phyloP scores from a whole-genome alignment of 306 rosid species.

The Myrica gale region DNA sequence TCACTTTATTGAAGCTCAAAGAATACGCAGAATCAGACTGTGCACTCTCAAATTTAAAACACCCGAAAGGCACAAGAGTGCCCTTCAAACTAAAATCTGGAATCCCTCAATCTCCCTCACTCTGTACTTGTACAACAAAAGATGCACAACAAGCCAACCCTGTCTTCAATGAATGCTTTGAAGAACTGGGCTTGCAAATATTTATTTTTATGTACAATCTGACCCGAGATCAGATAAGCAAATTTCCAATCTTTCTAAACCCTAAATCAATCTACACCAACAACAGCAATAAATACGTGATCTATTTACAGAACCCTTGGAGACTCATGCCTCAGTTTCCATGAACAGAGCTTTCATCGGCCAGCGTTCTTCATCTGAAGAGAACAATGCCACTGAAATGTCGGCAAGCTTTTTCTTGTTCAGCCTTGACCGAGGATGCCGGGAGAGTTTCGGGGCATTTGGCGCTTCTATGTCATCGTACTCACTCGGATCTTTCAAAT shows the following conservation, averaged over 20 bases:
- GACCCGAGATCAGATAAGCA: conserved; percentile 14
- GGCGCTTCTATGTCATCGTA: conserved; percentile 55
- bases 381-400: conserved; percentile 48
- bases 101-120: conserved; percentile 27
- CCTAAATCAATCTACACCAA: conserved; percentile 24
- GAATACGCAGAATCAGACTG: conserved; percentile 24
- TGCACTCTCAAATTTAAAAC: conserved; percentile 34
- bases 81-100: conserved; percentile 48
- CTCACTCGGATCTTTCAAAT: conserved; percentile 25
- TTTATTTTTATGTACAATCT: conserved; percentile 32
- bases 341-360: conserved; percentile 17
- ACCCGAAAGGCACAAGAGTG: conserved; percentile 38
- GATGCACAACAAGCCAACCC: conserved; percentile 34
- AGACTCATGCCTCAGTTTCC: conserved; percentile 8
- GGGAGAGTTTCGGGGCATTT: conserved; percentile 44
- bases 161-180: conserved; percentile 63
- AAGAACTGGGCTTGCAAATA: conserved; percentile 47
- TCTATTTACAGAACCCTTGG: conserved; percentile 34
- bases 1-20: conserved; percentile 28
- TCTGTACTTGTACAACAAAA: conserved; percentile 47
- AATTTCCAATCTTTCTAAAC: conserved; percentile 21
- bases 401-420: conserved; percentile 37
- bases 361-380: conserved; percentile 34
- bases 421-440: conserved; percentile 25
- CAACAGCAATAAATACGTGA: conserved; percentile 11